Conservation (phyloP, 2,329 filamentous ascomycete genomes). For the Xylariales sp. region DNA sequence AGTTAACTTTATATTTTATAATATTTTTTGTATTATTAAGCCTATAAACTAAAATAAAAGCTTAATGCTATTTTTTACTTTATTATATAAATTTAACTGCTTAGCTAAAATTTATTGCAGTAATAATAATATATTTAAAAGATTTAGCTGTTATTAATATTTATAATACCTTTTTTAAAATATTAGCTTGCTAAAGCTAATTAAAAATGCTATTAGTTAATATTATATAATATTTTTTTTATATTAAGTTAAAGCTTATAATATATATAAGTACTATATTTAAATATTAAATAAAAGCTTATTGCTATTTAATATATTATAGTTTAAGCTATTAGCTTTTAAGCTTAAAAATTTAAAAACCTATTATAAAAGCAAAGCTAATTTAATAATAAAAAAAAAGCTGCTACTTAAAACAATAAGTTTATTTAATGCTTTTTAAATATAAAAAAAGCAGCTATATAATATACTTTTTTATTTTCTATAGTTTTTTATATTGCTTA, state of each 20-base stretch:
- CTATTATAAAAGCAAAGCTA: neutral
- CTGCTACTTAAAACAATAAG: neutral
- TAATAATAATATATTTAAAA: neutral
- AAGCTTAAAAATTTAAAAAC: neutral
- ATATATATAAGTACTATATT: constrained; percentile 5
- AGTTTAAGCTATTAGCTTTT: too few species aligned
- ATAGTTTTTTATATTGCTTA: neutral
- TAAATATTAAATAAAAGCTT: neutral
- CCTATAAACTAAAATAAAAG: neutral
- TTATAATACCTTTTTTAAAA: constrained; percentile 8
- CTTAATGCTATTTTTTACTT: neutral
- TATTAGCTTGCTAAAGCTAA: neutral
- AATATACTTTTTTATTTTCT: neutral
- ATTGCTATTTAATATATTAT: too few species aligned
- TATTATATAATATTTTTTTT: neutral
- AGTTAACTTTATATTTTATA: constrained; percentile 3
- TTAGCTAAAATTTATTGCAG: neutral
- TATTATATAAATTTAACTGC: constrained; percentile 10
- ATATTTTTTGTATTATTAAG: neutral
- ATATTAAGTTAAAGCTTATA: constrained; percentile 5
- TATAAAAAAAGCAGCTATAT: neutral
- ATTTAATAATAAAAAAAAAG: neutral
- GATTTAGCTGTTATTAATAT: neutral
- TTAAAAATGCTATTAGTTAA: neutral
- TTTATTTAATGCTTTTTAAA: neutral